Evolutionary conservation across 2,329 filamentous ascomycete genomes (phyloP).

Genomic region (Pseudopyricularia cyperi): DNA sequence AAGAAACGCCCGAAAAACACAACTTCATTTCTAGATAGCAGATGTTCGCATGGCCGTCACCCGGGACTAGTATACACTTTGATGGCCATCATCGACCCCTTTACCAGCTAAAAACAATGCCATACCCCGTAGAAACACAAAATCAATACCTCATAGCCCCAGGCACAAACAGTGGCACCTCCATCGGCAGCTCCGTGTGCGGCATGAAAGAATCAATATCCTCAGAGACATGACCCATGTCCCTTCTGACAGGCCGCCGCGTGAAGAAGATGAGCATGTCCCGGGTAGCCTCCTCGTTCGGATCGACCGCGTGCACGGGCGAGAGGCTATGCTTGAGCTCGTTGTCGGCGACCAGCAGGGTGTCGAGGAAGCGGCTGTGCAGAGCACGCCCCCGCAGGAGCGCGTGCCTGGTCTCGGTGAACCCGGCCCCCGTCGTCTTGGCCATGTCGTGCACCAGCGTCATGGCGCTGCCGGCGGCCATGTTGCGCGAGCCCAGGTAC

Average conservation of each 20-base stretch:
- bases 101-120: no score
- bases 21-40: no score
- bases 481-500: conserved; percentile 14
- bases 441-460: conserved; percentile 16
- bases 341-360: conserved; percentile 14
- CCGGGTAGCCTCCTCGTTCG: conserved; percentile 11
- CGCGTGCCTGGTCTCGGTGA: conserved; percentile 10
- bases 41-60: no score
- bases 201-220: conserved; percentile 12
- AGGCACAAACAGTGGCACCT: conserved; percentile 13
- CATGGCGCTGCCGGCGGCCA: conserved; percentile 14
- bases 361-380: conserved; percentile 14
- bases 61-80: no score
- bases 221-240: conserved; percentile 11
- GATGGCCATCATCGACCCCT: no score
- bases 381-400: conserved; percentile 11
- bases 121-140: background rate
- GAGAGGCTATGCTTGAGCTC: conserved; percentile 15
- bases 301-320: conserved; percentile 11
- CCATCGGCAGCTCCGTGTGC: conserved; percentile 13
- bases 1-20: no score
- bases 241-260: conserved; percentile 11
- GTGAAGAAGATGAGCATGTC: conserved; percentile 18
- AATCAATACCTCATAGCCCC: background rate
- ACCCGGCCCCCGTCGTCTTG: conserved; percentile 12